These are phyloP conservation scores for Calonectria multiphialidica DNA, from an alignment of 2,329 filamentous ascomycete species.

Conservation along the genomic window DNA sequence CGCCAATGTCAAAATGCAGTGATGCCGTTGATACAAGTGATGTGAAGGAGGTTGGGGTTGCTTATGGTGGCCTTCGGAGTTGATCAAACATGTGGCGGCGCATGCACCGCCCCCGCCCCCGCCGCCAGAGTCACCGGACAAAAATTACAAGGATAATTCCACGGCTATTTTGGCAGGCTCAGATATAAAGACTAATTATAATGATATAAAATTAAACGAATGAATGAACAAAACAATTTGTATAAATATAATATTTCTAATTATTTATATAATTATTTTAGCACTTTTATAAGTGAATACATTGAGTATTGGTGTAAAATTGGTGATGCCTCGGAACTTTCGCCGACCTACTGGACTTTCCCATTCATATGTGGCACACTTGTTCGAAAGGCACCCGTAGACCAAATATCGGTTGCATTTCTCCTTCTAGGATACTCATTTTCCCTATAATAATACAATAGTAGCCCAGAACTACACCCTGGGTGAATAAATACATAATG, in stretches of 20 bases:
- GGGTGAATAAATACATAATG: constrained; percentile 12
- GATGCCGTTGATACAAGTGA: background rate
- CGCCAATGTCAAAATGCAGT: background rate
- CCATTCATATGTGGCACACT: background rate
- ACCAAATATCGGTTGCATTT: background rate
- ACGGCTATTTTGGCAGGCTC: too few relatives aligned
- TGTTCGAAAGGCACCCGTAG: background rate
- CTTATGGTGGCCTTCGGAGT: background rate
- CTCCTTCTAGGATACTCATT: background rate
- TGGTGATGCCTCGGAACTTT: too few relatives aligned
- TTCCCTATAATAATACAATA: background rate
- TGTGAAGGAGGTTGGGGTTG: background rate
- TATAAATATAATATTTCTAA: too few relatives aligned
- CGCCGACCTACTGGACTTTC: too few relatives aligned
- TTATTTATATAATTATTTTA: too few relatives aligned
- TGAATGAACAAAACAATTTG: too few relatives aligned
- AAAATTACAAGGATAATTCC: too few relatives aligned
- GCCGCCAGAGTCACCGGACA: too few relatives aligned
- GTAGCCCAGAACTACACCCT: background rate
- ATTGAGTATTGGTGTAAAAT: too few relatives aligned
- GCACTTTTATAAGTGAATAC: too few relatives aligned
- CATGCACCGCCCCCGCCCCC: constrained; percentile 2
- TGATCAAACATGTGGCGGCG: background rate
- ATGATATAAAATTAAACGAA: too few relatives aligned
- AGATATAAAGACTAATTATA: too few relatives aligned